Evolutionary conservation across 176 grass and related monocot species (phyloP).

Genomic region (Ananas comosus): DNA sequence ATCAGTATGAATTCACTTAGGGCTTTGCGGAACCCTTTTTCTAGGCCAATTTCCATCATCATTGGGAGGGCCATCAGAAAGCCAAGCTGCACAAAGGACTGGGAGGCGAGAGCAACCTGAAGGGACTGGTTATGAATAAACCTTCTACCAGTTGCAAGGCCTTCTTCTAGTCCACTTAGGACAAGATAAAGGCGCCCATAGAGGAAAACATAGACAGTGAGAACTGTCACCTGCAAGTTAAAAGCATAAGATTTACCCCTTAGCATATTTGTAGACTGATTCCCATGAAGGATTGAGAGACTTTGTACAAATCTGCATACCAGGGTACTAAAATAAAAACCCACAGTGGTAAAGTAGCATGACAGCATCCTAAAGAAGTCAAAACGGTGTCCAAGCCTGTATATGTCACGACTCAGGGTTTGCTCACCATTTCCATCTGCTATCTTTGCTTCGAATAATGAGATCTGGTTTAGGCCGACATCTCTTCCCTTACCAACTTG

Average conservation of each 20-base stretch:
- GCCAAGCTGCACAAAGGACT: slow-evolving; percentile 87
- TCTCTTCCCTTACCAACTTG: slow-evolving; percentile 98
- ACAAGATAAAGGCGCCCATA: slow-evolving; percentile 90
- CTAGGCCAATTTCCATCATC: slow-evolving; percentile 98
- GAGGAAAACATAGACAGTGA: slow-evolving; percentile 89
- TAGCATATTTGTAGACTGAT: neutral
- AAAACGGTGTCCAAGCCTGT: slow-evolving; percentile 81
- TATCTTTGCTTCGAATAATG: slow-evolving; percentile 84
- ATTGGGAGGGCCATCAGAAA: slow-evolving; percentile 94
- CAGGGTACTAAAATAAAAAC: slow-evolving; percentile 86
- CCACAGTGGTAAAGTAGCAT: slow-evolving; percentile 88
- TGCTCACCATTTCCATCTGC: slow-evolving; percentile 95
- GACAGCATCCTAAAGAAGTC: slow-evolving; percentile 99
- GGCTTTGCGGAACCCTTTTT: slow-evolving; percentile 79
- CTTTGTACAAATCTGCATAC: slow-evolving; percentile 35
- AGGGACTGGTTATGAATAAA: slow-evolving; percentile 77
- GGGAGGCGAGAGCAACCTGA: slow-evolving; percentile 89
- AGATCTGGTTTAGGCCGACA: slow-evolving; percentile 89
- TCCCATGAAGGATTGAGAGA: neutral
- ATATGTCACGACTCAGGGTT: slow-evolving; percentile 85
- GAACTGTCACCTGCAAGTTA: slow-evolving; percentile 61
- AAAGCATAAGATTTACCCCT: neutral
- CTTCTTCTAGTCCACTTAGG: slow-evolving; percentile 92
- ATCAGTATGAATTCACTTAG: slow-evolving; percentile 86
- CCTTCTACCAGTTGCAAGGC: slow-evolving; percentile 47